A percentile compares a stretch with the other conserved stretches of the same genome.
These are phyloP conservation scores for Fusarium multiceps DNA, from an alignment of 2,329 filamentous ascomycete species.

Conservation along the genomic window DNA sequence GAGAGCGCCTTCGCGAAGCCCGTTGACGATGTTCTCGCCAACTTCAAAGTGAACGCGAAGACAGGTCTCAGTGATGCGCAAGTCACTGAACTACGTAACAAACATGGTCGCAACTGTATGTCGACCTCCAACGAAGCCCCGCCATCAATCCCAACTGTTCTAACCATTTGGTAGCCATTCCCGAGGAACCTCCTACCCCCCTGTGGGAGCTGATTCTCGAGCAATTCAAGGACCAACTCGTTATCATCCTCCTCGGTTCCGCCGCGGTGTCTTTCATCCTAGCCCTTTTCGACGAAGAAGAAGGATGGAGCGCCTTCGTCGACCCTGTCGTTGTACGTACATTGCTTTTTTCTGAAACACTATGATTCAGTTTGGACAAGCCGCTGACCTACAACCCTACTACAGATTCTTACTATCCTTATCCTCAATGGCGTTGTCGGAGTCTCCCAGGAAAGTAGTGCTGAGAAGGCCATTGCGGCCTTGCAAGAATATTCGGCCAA, in stretches of 20 bases:
- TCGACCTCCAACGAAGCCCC: constrained; percentile 27
- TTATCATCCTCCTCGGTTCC: constrained; percentile 92
- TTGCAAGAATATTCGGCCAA: constrained; percentile 99
- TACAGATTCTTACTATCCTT: constrained; percentile 92
- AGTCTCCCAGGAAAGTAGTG: constrained; percentile 97
- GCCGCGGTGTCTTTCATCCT: constrained; percentile 93
- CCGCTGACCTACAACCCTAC: constrained; percentile 10
- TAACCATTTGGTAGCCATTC: constrained; percentile 59
- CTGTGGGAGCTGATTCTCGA: constrained; percentile 97
- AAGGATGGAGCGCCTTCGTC: constrained; percentile 97
- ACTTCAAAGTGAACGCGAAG: constrained; percentile 66
- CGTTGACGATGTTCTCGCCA: constrained; percentile 67
- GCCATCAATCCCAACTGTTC: constrained; percentile 7
- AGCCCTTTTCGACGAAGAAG: constrained; percentile 90
- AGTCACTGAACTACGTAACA: constrained; percentile 64
- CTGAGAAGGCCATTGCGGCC: constrained; percentile 97
- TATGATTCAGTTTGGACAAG: constrained; percentile 2
- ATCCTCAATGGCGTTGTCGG: constrained; percentile 97
- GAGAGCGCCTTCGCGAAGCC: constrained; percentile 71
- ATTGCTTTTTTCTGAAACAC: neutral
- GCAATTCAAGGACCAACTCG: constrained; percentile 99
- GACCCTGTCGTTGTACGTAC: constrained; percentile 89
- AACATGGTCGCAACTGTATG: constrained; percentile 75
- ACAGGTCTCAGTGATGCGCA: constrained; percentile 70
- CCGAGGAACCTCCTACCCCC: constrained; percentile 94